phyloP scores from a whole-genome alignment of 371 early-diverging fungal species.

The Lichtheimia corymbifera region DNA sequence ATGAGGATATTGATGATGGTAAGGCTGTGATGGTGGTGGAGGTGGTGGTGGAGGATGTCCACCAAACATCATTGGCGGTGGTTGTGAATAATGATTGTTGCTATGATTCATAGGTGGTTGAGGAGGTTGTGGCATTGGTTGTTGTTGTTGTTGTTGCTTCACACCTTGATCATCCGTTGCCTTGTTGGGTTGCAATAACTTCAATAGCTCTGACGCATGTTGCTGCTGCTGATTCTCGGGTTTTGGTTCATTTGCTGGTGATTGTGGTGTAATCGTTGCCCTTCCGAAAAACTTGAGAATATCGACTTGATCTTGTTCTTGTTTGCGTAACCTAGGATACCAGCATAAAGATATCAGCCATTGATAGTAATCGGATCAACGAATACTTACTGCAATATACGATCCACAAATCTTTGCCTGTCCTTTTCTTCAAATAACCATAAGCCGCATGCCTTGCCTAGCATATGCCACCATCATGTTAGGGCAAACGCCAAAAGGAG shows the following conservation, averaged over 20 bases:
- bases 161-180: constrained; percentile 3
- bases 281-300: constrained; percentile 33
- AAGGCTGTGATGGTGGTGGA: constrained; percentile 2
- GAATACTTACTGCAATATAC: constrained; percentile 53
- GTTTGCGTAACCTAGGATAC: not conserved
- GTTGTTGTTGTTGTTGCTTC: constrained; percentile 13
- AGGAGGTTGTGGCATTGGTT: constrained; percentile 5
- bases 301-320: constrained; percentile 19
- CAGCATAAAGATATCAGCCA: not conserved
- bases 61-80: not conserved
- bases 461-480: not conserved
- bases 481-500: not conserved
- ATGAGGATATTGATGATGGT: constrained; percentile 2
- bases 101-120: constrained; percentile 3
- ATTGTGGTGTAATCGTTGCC: constrained; percentile 18
- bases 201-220: constrained; percentile 9
- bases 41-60: constrained; percentile 7
- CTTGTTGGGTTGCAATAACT: constrained; percentile 11
- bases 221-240: constrained; percentile 1
- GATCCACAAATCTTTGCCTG: constrained; percentile 60
- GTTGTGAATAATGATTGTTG: constrained; percentile 1
- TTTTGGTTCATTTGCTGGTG: constrained; percentile 5
- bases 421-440: constrained; percentile 77
- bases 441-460: constrained; percentile 63
- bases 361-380: constrained; percentile 1